Evolutionary conservation across 2,329 filamentous ascomycete species (phyloP).

Genomic region (Dactylella cylindrospora): DNA sequence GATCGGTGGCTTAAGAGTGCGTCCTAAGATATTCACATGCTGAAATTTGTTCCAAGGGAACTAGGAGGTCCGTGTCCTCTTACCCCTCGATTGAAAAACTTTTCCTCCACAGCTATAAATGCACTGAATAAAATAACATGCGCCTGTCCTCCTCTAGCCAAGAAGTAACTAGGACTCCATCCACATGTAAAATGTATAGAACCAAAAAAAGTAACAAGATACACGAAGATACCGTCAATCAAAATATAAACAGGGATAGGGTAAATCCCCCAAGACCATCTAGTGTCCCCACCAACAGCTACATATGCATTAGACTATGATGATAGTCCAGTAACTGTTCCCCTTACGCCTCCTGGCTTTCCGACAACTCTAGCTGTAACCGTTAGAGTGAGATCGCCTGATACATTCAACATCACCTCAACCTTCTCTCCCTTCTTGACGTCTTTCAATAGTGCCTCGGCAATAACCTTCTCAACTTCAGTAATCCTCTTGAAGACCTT

Average conservation of each 20-base stretch:
- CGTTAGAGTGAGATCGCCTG: constrained; percentile 74
- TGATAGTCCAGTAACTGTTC: constrained; percentile 22
- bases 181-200: constrained; percentile 12
- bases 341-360: constrained; percentile 79
- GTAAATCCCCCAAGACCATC: background rate
- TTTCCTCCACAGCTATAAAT: too few relatives aligned
- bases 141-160: too few relatives aligned
- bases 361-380: constrained; percentile 83
- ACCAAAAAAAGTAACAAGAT: constrained; percentile 10
- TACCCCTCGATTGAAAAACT: too few relatives aligned
- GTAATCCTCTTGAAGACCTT: constrained; percentile 87
- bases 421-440: constrained; percentile 88
- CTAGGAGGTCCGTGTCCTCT: too few relatives aligned
- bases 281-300: background rate
- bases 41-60: too few relatives aligned
- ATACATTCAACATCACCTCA: constrained; percentile 89
- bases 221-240: constrained; percentile 22
- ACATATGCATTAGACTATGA: background rate
- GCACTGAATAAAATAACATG: too few relatives aligned
- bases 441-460: constrained; percentile 79
- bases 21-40: too few relatives aligned
- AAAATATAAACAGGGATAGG: constrained; percentile 3
- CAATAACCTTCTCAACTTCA: constrained; percentile 80
- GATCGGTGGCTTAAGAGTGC: too few relatives aligned
- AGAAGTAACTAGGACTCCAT: too few relatives aligned